Evolutionary conservation across 2,329 filamentous ascomycete species (phyloP), one percentile per base, ranked within the genome.

Genomic region (Fusarium falciforme): DNA sequence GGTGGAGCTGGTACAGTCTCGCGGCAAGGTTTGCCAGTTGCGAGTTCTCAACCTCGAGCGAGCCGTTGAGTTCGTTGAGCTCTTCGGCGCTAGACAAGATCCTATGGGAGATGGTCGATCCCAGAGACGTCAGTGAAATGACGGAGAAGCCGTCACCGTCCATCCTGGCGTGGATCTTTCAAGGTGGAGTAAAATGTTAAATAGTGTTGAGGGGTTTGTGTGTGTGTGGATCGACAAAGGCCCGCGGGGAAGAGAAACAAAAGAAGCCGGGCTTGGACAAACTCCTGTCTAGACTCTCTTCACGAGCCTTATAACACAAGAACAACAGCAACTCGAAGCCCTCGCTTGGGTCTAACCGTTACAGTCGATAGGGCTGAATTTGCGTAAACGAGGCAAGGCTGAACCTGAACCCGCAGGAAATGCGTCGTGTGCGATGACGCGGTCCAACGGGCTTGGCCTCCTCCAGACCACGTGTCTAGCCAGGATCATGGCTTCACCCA

Each of bases 101-200:
- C 10, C 79, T 77, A n/a, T 81, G 77, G 6, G 80, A 76, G 52
- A 83, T 79, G 42, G 76, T 74, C 14, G 78, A 74, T 59, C 79
- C 80, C 11, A 79, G 74, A 0, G 81, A 79, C 4, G 80, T 80
- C 11, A 83, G 66, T n/a, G 81, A 80, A 6, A 79, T 73, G 47
- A 80, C 76, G 12, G 82, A 82, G 76, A 82, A 83, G 59, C 80
- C 77, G 67, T 81, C 78, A 55, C 79, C 74, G 63, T 82, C 78
- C 82, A 82, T 83, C 11, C 20, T 72, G 8, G 22, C 33, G 60
- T 49, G 16, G 31, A 36, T 27, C 38, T 27, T 31, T 42, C 16
- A 52, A 36, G 36, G 49, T 58, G 47, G 61, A 44, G 42, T 38
- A 35, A 25, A 22, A 27, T 22, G 22, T 22, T 10, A 57, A 17